Evolutionary conservation across 2,329 filamentous ascomycete genomes (phyloP), one percentile per base, ranked within the genome.

Genomic region (Lasiodiplodia gonubiensis): DNA sequence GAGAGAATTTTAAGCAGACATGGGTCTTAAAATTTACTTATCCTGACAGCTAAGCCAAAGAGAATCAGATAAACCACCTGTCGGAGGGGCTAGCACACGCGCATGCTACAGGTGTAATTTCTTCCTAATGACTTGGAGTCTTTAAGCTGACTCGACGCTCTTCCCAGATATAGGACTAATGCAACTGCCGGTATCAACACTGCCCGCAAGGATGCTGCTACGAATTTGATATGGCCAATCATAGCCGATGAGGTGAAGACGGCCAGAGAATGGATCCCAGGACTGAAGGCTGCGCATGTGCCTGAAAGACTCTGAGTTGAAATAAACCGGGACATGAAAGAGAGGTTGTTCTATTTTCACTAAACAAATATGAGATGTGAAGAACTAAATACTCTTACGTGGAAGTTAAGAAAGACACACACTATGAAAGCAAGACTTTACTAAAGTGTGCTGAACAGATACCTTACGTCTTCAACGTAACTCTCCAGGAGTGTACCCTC

Each of bases 1-100:
- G 21, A 72, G 72, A 70, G 76, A 78, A 59, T 49, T 77, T 75
- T 69, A 33, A 67, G 68, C 60, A 25, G 60, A 53, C 16, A 42
- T n/a, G 10, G 23, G 18, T 8, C 11, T 21, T 12, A 8, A 8
- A 27, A 27, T 8, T 33, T 33, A 33, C 30, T 6, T 33, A n/a
- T 33, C 1, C 27, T 6, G 27, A 33, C 30, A 8, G 1, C 30
- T 33, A 6, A 8, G 30, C 30, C 7, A 8, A 8, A 33, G 7
- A 6, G 7, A 33, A 51, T 25, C n/a, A 3, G n/a, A 16, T n/a
- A 7, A 11, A 3, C 2, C 2, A 11, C 0, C 21, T 23, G n/a
- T 8, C 4, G 12, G 0, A 51, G 48, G 4, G 48, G 48, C n/a
- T 51, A 51, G 12, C 23, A 23, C 25, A 25, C 23, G 48, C 25